Evolutionary conservation across 495 filamentous ascomycete species (phyloP), one percentile per base, ranked within the genome.

Genomic region (Xylaria flabelliformis): DNA sequence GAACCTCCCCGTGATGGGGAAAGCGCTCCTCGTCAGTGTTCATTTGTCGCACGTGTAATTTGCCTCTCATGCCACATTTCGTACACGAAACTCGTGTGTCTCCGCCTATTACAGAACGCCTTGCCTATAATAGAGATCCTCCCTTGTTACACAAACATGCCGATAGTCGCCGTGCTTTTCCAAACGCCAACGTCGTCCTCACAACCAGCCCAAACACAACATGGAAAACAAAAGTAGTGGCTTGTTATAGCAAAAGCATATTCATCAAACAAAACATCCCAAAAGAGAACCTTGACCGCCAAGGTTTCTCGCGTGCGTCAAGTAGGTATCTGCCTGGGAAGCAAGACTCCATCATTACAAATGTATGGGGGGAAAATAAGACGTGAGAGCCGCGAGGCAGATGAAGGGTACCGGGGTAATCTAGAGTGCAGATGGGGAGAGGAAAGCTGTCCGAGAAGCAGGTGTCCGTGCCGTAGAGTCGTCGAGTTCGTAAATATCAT

Each of bases 301-400:
- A 72, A 73, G 66, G 63, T 67, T 69, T 32, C 74, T 70, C 67
- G 32, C 51, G 51, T 65, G 51, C 15, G 70, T 39, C 46, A 64
- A 50, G 39, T 19, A 48, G 46, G 32, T 76, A 61, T 73, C 64
- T 71, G 71, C 72, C 64, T 65, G 58, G 64, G 64, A 66, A 77
- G 69, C 77, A 59, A 79, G 67, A 79, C 77, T 78, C 80, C 74
- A 78, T 80, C 74, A 78, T 80, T 77, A 78, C 58, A 71, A 67
- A 19, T 41, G 69, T 71, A 66, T 66, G 51, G 32, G 39, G 39
- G 59, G 67, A 48, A 17, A 76, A 65, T 71, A 74, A 61, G 73
- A 73, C 72, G 74, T 71, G 48, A 78, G 65, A 69, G 72, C 73
- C 73, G 73, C 64, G 71, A 72, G 75, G 74, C 75, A 67, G 56